A percentile compares a stretch with the other conserved stretches of the same genome.
Conservation (phyloP, 73 alveolate genomes). For the Paramecium bursaria region DNA sequence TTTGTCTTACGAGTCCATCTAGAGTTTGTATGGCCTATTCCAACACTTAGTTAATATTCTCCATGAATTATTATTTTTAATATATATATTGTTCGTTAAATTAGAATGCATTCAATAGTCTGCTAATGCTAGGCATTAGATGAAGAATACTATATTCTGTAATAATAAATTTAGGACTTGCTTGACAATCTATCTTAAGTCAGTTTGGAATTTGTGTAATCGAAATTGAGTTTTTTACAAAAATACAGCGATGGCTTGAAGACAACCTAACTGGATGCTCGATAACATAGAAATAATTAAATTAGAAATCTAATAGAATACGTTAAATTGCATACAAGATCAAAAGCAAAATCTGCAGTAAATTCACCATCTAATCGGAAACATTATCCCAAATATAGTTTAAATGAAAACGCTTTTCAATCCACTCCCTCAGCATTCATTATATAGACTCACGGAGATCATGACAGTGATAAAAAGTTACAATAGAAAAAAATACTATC, state of each 20-base stretch:
- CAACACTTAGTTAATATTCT: conserved; percentile 2
- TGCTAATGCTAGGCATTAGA: neutral
- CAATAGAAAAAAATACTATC: neutral
- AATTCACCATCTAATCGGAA: neutral
- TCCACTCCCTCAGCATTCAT: neutral
- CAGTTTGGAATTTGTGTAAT: conserved; percentile 41
- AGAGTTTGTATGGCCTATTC: neutral
- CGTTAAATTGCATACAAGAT: conserved; percentile 19
- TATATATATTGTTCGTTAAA: neutral
- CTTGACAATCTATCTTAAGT: neutral
- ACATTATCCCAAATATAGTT: conserved; percentile 16
- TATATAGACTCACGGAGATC: neutral
- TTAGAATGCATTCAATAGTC: conserved; percentile 1
- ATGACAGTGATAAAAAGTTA: neutral
- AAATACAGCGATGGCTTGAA: conserved; percentile 15
- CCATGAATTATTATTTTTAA: neutral
- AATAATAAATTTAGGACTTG: neutral
- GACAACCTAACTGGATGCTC: conserved; percentile 8
- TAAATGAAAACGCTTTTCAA: conserved; percentile 6
- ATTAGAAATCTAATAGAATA: conserved; percentile 40
- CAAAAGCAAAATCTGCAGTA: conserved; percentile 1
- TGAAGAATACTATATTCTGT: neutral
- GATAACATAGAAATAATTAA: neutral
- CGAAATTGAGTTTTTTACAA: conserved; percentile 22
- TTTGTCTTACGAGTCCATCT: neutral